phyloP scores from a whole-genome alignment of 495 filamentous ascomycete genomes.

The Penicillium maclennaniae region DNA sequence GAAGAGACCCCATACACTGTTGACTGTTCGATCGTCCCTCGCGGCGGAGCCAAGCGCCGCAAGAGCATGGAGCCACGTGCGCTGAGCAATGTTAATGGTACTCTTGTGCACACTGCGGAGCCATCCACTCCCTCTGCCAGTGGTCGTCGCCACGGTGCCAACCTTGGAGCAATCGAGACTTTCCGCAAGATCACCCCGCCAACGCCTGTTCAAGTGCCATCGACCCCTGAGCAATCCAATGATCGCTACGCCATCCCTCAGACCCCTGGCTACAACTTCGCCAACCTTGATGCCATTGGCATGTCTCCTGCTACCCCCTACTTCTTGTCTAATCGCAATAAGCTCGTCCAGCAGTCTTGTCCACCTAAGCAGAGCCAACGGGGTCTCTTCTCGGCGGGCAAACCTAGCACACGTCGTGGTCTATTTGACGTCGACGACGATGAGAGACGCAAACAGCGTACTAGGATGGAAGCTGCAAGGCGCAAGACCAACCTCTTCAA shows the following conservation, averaged over 20 bases:
- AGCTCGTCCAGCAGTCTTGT: conserved; percentile 66
- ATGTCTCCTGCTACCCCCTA: conserved; percentile 54
- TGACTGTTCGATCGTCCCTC: conserved; percentile 66
- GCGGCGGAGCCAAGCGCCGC: conserved; percentile 70
- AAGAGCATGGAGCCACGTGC: conserved; percentile 91
- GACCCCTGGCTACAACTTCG: conserved; percentile 34
- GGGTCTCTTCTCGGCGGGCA: conserved; percentile 37
- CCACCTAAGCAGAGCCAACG: conserved; percentile 60
- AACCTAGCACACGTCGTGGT: conserved; percentile 4
- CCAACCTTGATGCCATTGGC: conserved; percentile 40
- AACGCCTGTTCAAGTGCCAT: conserved; percentile 15
- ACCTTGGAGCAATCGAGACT: conserved; percentile 36
- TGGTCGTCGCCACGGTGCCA: conserved; percentile 28
- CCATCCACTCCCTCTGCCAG: conserved; percentile 31
- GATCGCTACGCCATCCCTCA: conserved; percentile 28
- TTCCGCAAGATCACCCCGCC: conserved; percentile 34
- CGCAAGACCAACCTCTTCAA: conserved; percentile 82
- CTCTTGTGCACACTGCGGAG: conserved; percentile 34
- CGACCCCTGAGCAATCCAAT: conserved; percentile 22
- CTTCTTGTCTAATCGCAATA: conserved; percentile 49
- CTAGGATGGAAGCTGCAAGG: conserved; percentile 67
- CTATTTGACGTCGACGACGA: conserved; percentile 25
- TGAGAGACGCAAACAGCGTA: conserved; percentile 48
- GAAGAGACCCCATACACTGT: conserved; percentile 67
- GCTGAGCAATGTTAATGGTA: conserved; percentile 69